Conservation (phyloP, 305 asterid species). For the Ilex paraguariensis region DNA sequence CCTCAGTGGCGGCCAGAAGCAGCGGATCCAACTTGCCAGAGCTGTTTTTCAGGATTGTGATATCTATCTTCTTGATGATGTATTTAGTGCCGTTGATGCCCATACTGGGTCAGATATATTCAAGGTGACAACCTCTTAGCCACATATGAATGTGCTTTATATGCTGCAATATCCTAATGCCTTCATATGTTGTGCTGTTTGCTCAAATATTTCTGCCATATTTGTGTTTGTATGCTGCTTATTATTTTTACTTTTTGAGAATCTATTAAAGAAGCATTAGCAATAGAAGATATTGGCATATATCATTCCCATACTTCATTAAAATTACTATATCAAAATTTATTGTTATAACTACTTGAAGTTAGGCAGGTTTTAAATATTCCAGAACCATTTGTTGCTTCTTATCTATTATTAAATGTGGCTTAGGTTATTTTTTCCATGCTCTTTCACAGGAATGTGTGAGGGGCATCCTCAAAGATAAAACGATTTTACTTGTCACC, state of each 20-base stretch:
- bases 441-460: constrained; percentile 70
- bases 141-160: too few relatives aligned
- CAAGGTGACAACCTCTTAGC: constrained; percentile 40
- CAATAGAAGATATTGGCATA: too few relatives aligned
- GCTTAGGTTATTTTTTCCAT: neutral
- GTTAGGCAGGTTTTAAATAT: neutral
- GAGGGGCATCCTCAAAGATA: constrained; percentile 70
- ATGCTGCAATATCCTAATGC: neutral
- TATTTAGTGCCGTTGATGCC: constrained; percentile 7
- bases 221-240: too few relatives aligned
- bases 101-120: constrained; percentile 61
- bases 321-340: too few relatives aligned
- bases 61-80: constrained; percentile 7
- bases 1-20: constrained; percentile 8
- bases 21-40: constrained; percentile 73
- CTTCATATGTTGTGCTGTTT: neutral
- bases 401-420: neutral
- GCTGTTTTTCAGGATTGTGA: constrained; percentile 4
- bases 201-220: neutral
- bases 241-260: too few relatives aligned
- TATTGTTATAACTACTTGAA: neutral
- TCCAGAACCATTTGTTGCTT: neutral
- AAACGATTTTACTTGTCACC: constrained; percentile 82
- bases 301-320: too few relatives aligned
- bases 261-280: too few relatives aligned